Evolutionary conservation across 176 grass and related monocot genomes (phyloP).

Genomic region (Leersia perrieri): DNA sequence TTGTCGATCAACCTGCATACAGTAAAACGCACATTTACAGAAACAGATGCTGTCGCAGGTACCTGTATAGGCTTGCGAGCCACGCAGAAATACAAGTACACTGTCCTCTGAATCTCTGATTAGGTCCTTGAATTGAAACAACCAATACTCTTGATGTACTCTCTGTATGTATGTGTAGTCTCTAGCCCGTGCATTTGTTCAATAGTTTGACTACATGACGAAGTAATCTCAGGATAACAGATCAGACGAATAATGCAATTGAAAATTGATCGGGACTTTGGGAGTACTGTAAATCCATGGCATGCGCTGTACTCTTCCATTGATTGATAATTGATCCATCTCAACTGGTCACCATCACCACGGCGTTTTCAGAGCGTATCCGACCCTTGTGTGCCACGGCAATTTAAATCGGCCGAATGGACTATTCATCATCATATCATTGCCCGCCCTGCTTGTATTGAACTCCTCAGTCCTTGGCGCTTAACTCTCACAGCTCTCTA

Average conservation of each 20-base stretch:
- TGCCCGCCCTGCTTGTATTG: neutral
- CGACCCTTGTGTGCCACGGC: conserved; percentile 36
- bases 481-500: neutral
- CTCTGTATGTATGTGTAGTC: neutral
- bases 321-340: neutral
- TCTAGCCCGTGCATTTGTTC: neutral
- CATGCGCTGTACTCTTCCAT: neutral
- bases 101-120: neutral
- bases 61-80: neutral
- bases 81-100: conserved; percentile 2
- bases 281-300: neutral
- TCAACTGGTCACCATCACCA: conserved; percentile 16
- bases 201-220: neutral
- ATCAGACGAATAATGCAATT: too few species aligned
- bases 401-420: conserved; percentile 10
- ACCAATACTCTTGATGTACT: neutral
- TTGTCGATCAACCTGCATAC: neutral
- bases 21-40: neutral
- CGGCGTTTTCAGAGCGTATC: neutral
- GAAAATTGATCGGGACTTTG: neutral
- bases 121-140: conserved; percentile 1
- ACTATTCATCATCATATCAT: neutral
- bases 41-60: neutral
- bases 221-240: neutral
- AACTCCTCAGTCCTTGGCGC: neutral